Percentiles rank a stretch among this genome's conserved stretches.
phyloP scores from a whole-genome alignment of 768 basidiomycete species.

The Leccinum imitatum region DNA sequence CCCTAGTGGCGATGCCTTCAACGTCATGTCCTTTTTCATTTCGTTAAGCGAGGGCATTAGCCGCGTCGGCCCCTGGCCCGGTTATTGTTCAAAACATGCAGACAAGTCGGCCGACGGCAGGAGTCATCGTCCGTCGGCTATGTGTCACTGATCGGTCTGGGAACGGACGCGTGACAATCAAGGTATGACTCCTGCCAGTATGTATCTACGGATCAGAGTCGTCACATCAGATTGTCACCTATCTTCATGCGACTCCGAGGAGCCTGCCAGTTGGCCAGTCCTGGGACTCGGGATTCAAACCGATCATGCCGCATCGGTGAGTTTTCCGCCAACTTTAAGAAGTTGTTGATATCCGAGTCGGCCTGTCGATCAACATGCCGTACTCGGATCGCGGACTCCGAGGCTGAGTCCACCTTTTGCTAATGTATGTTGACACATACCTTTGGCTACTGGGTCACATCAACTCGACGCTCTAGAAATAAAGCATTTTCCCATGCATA shows the following conservation, averaged over 20 bases:
- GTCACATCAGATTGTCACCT: neutral
- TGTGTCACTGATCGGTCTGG: neutral
- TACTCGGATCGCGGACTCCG: too few species aligned
- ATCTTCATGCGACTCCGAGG: neutral
- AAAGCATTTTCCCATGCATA: neutral
- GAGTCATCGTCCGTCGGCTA: too few species aligned
- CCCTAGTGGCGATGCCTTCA: neutral
- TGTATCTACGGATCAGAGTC: neutral
- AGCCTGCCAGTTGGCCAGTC: neutral
- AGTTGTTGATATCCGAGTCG: too few species aligned
- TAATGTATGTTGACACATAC: neutral
- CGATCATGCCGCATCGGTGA: neutral
- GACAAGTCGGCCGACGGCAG: too few species aligned
- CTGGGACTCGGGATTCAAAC: slow-evolving; percentile 4
- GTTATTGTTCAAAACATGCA: too few species aligned
- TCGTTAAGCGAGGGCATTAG: neutral
- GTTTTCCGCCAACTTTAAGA: neutral
- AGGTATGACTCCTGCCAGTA: too few species aligned
- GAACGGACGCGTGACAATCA: neutral
- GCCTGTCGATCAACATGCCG: too few species aligned
- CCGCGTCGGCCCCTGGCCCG: neutral
- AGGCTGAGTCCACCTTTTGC: too few species aligned
- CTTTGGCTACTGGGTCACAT: neutral
- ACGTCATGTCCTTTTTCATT: neutral
- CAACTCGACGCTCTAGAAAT: slow-evolving; percentile 13